phyloP scores from a whole-genome alignment of 495 filamentous ascomycete species.

The Tuber aestivum region DNA sequence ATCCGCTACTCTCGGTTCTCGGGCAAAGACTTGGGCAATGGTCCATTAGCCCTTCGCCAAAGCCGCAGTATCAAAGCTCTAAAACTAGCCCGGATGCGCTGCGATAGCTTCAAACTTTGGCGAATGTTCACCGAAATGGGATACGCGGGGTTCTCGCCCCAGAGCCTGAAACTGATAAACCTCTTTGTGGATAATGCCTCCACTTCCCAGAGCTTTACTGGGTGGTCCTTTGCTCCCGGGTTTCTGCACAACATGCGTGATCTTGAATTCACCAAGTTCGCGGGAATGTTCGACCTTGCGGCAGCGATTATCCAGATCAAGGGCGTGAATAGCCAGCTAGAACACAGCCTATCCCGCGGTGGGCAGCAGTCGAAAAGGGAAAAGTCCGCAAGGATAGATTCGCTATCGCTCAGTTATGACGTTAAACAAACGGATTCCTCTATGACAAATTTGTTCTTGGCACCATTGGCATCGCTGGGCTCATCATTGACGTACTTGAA shows the following conservation, averaged over 20 bases:
- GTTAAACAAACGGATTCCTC: constrained; percentile 21
- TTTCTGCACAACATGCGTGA: constrained; percentile 31
- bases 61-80: constrained; percentile 33
- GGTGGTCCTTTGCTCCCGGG: constrained; percentile 24
- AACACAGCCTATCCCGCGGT: constrained; percentile 21
- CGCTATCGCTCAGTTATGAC: constrained; percentile 35
- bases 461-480: constrained; percentile 24
- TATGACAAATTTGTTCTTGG: constrained; percentile 1
- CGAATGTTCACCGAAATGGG: constrained; percentile 36
- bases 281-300: constrained; percentile 23
- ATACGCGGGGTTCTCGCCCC: constrained; percentile 32
- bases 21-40: constrained; percentile 23
- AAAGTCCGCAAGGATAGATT: constrained; percentile 12
- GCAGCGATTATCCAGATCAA: constrained; percentile 29
- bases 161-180: constrained; percentile 31
- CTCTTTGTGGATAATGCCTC: constrained; percentile 26
- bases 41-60: constrained; percentile 27
- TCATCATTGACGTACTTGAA: constrained; percentile 31
- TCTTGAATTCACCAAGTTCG: constrained; percentile 22
- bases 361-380: constrained; percentile 11
- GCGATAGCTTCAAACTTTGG: constrained; percentile 27
- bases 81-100: constrained; percentile 32
- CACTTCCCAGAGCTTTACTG: constrained; percentile 22
- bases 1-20: constrained; percentile 36
- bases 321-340: constrained; percentile 15